Conservation (phyloP, 139 green algal species). For the Chlorella sp. region DNA sequence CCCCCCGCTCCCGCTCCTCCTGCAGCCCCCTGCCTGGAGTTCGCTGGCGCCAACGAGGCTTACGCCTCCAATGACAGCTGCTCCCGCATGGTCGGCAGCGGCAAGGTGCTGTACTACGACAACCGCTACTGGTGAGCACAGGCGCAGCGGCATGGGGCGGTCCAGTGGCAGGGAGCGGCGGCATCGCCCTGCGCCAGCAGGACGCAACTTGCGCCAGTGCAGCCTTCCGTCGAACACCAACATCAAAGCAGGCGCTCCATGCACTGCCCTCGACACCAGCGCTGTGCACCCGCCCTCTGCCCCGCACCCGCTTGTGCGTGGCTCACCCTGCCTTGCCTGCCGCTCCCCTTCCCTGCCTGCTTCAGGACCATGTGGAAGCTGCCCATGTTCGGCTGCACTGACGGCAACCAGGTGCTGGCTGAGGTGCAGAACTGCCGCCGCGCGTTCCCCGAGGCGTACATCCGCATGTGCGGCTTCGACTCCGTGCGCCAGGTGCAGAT, state of each 20-base stretch:
- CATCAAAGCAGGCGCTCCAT: too few species aligned
- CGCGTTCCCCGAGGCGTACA: conserved; percentile 93
- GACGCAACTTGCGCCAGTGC: too few species aligned
- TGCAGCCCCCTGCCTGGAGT: conserved; percentile 92
- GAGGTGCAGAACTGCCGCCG: conserved; percentile 87
- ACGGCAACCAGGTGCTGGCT: conserved; percentile 89
- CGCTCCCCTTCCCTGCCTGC: conserved; percentile 41
- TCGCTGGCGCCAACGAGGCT: conserved; percentile 79
- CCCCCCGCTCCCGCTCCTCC: not conserved
- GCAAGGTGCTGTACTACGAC: conserved; percentile 77
- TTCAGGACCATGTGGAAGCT: conserved; percentile 99
- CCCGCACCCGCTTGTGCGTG: not conserved
- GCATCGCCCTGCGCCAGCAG: too few species aligned
- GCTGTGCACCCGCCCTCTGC: too few species aligned
- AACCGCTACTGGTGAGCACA: conserved; percentile 95
- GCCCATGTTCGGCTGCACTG: conserved; percentile 99
- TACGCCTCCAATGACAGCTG: conserved; percentile 73
- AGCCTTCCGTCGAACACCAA: too few species aligned
- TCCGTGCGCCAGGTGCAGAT: conserved; percentile 81
- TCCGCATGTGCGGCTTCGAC: conserved; percentile 90
- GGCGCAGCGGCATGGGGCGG: not conserved
- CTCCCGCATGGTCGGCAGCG: conserved; percentile 69
- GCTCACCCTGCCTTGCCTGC: not conserved
- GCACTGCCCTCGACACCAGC: too few species aligned
- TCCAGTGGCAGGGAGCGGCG: too few species aligned